Evolutionary conservation across 495 filamentous ascomycete species (phyloP), one percentile per base, ranked within the genome.

Genomic region (Xylaria palmicola): DNA sequence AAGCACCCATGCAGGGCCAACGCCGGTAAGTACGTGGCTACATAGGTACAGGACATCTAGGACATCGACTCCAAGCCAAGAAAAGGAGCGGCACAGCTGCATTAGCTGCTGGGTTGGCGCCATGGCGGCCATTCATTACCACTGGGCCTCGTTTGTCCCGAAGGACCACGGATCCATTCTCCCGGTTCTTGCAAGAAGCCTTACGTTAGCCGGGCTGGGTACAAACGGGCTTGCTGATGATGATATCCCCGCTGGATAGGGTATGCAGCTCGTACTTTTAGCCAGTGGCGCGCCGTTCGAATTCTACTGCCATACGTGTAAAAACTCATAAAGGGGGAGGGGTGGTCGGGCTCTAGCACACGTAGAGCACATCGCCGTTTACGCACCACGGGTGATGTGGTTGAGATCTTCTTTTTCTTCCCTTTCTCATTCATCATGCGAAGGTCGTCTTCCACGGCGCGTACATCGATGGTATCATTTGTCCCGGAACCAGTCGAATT

Each of bases 161-260:
- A 40, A 29, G 53, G 26, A 44, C 53, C 9, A 44, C 27, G 53
- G 37, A 56, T 44, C 53, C 53, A 56, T 56, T 56, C 53, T 56
- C 37, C 27, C 53, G 53, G 53, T 44, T 56, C 39, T 44, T 20
- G 17, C 26, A 22, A 12, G 17, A 50, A 27, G 1, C 48, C 34
- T 51, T 9, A 15, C 19, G 48, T 51, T 22, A 20, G 20, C n/a
- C n/a, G n/a, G 17, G 34, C 17, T 34, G 29, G 19, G 29, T 51
- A 7, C 34, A 1, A 13, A 22, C n/a, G 48, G 48, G n/a, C n/a
- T n/a, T n/a, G n/a, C n/a, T n/a, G n/a, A n/a, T n/a, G n/a, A n/a
- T n/a, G n/a, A n/a, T n/a, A n/a, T n/a, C n/a, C n/a, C n/a, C n/a
- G n/a, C n/a, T n/a, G n/a, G n/a, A n/a, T n/a, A n/a, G n/a, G n/a